Conservation (phyloP, 176 grass and related monocot genomes). For the Stipa capillata region DNA sequence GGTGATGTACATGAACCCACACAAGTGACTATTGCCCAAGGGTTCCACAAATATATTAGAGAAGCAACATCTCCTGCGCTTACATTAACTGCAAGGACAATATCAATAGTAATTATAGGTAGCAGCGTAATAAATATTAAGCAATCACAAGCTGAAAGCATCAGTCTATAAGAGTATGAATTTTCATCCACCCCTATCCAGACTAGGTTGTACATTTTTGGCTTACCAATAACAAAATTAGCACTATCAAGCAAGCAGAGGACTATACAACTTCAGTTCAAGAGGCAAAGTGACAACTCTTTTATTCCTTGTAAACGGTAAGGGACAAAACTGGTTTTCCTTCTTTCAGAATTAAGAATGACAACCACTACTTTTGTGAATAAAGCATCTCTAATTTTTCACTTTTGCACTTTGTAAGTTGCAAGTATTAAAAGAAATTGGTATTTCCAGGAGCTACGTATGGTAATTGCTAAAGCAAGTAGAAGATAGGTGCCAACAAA, state of each 20-base stretch:
- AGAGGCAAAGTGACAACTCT: background rate
- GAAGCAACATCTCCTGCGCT: conserved; percentile 72
- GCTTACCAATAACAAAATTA: background rate
- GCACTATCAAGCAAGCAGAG: background rate
- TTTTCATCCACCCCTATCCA: conserved; percentile 1
- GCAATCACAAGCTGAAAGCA: conserved; percentile 1
- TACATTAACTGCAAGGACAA: conserved; percentile 47
- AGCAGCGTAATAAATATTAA: background rate
- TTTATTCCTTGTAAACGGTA: background rate
- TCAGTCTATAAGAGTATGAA: background rate
- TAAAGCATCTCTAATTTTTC: background rate
- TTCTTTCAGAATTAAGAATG: background rate
- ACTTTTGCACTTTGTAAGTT: background rate
- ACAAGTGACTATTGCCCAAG: conserved; percentile 84
- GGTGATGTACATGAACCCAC: conserved; percentile 85
- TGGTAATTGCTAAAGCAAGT: conserved; percentile 7
- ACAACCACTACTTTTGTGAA: background rate
- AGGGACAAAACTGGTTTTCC: no score
- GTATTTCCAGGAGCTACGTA: background rate
- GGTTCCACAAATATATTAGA: conserved; percentile 96
- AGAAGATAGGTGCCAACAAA: background rate
- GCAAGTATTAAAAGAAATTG: background rate
- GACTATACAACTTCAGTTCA: background rate
- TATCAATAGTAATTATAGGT: conserved; percentile 1
- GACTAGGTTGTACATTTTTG: background rate